phyloP scores from a whole-genome alignment of 1,139 yeast species.

The Candida pseudoviswanathii region DNA sequence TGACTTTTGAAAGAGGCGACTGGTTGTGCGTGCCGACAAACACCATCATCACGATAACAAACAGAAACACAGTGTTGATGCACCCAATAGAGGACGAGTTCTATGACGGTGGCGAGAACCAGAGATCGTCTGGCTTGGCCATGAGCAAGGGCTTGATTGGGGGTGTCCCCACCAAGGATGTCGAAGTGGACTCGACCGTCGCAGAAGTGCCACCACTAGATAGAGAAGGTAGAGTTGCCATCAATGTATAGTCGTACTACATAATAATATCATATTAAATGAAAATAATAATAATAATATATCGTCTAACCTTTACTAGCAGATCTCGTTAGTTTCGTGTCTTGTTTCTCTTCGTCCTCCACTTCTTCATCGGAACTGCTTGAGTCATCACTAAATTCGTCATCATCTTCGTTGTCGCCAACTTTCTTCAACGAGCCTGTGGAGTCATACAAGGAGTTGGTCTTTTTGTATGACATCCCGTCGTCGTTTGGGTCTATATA shows the following conservation, averaged over 20 bases:
- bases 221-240: conserved; percentile 67
- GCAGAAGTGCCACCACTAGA: conserved; percentile 80
- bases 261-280: conserved; percentile 2
- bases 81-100: conserved; percentile 93
- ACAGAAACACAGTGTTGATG: conserved; percentile 76
- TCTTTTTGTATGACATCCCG: conserved; percentile 70
- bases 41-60: conserved; percentile 78
- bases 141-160: conserved; percentile 92
- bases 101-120: conserved; percentile 65
- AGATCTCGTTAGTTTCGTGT: conserved; percentile 39
- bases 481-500: conserved; percentile 83
- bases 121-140: conserved; percentile 80
- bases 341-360: conserved; percentile 16
- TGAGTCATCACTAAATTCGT: conserved; percentile 31
- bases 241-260: conserved; percentile 3
- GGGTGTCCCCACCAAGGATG: conserved; percentile 9
- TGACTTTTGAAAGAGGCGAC: conserved; percentile 94
- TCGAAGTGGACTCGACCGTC: conserved; percentile 5
- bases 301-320: conserved; percentile 39
- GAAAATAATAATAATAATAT: conserved; percentile 1
- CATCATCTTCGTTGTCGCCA: conserved; percentile 26
- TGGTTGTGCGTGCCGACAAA: conserved; percentile 98
- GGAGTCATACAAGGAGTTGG: conserved; percentile 59
- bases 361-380: conserved; percentile 30
- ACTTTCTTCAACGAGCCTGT: conserved; percentile 34